Conservation (phyloP, 2,329 filamentous ascomycete species). For the Scolecobasidium constrictum region DNA sequence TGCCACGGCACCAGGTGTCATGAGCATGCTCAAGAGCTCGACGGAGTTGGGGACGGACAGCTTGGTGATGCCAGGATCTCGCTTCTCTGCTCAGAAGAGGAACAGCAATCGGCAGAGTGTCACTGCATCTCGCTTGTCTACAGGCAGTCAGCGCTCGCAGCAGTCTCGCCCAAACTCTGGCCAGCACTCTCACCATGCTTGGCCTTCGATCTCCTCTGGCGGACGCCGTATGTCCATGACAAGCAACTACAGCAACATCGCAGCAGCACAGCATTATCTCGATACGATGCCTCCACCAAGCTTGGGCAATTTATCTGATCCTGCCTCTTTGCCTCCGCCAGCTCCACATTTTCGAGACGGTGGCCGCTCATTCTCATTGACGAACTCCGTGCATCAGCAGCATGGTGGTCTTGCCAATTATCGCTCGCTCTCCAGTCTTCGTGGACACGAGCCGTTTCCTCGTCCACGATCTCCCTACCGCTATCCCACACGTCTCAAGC, state of each 20-base stretch:
- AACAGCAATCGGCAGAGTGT: constrained; percentile 6
- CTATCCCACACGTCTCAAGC: constrained; percentile 31
- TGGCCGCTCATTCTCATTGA: constrained; percentile 33
- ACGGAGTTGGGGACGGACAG: constrained; percentile 34
- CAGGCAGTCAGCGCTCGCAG: constrained; percentile 29
- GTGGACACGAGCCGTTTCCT: constrained; percentile 26
- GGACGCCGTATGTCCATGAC: constrained; percentile 29
- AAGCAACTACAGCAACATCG: constrained; percentile 18
- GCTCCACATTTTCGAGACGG: constrained; percentile 18
- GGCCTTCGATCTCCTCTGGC: constrained; percentile 28
- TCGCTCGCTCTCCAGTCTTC: constrained; percentile 33
- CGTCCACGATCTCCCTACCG: constrained; percentile 28
- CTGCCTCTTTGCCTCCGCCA: constrained; percentile 7
- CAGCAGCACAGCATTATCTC: constrained; percentile 27
- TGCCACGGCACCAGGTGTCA: constrained; percentile 28
- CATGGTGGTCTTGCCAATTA: constrained; percentile 28
- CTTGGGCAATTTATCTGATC: constrained; percentile 8
- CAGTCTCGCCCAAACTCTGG: constrained; percentile 28
- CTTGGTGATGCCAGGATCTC: constrained; percentile 11
- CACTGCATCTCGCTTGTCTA: constrained; percentile 26
- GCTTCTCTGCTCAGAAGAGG: constrained; percentile 6
- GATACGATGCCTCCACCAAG: constrained; percentile 24
- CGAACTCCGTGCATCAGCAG: constrained; percentile 20
- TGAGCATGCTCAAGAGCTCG: constrained; percentile 39
- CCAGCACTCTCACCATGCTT: constrained; percentile 21